These are phyloP conservation scores for Gnetum montanum DNA, from an alignment of 75 land plant genomes.

Conservation along the genomic window DNA sequence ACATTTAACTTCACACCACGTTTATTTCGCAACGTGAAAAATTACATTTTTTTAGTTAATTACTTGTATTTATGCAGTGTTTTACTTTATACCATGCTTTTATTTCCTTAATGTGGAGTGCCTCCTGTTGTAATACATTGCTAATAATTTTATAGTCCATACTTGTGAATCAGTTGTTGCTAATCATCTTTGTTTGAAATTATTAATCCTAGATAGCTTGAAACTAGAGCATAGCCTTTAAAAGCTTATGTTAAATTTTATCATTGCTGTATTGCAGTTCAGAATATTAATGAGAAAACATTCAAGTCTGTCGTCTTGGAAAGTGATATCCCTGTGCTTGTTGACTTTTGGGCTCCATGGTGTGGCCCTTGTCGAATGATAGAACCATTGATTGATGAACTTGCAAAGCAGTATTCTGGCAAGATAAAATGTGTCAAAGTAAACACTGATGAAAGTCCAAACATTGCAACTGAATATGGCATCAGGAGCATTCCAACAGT, in stretches of 20 bases:
- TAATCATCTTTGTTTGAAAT: no score
- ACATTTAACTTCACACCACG: no score
- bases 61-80: no score
- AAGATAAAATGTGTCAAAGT: constrained; percentile 58
- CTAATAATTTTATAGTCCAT: no score
- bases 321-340: constrained; percentile 59
- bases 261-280: constrained; percentile 28
- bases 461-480: constrained; percentile 65
- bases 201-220: no score
- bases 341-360: constrained; percentile 94
- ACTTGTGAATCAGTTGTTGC: no score
- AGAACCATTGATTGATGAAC: constrained; percentile 63
- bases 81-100: no score
- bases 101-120: no score
- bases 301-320: constrained; percentile 42
- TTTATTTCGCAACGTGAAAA: no score
- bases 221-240: no score
- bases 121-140: no score
- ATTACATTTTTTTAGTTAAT: no score
- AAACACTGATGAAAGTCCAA: constrained; percentile 77
- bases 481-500: constrained; percentile 88
- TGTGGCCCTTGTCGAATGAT: constrained; percentile 90
- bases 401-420: constrained; percentile 72
- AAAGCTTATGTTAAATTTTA: neutral
- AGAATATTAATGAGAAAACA: constrained; percentile 34